These are phyloP conservation scores for Pogostemon cablin DNA, from an alignment of 257 asterid genomes.

Conservation along the genomic window DNA sequence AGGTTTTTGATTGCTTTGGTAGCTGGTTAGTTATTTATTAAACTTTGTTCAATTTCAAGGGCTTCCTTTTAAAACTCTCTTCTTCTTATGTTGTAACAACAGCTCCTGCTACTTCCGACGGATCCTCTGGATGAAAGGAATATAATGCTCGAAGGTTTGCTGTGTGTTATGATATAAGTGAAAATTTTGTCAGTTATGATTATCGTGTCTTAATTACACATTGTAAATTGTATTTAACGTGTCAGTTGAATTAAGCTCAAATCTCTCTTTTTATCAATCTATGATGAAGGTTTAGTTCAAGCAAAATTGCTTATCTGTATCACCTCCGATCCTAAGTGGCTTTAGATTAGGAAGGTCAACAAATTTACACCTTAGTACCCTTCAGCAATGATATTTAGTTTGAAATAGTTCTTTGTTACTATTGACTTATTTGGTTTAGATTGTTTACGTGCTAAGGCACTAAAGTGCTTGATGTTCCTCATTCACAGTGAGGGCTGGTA, in stretches of 20 bases:
- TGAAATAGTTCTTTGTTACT: conserved; percentile 17
- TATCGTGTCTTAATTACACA: too few relatives aligned
- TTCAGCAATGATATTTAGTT: conserved; percentile 13
- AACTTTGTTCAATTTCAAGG: conserved; percentile 22
- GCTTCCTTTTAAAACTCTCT: conserved; percentile 22
- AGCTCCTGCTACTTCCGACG: conserved; percentile 85
- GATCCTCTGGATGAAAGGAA: conserved; percentile 98
- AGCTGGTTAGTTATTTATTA: conserved; percentile 15
- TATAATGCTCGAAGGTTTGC: conserved; percentile 94
- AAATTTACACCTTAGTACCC: not conserved
- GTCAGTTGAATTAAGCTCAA: conserved; percentile 9
- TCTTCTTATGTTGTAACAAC: conserved; percentile 23
- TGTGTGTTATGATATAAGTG: conserved; percentile 7
- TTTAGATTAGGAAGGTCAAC: conserved; percentile 24
- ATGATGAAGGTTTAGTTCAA: conserved; percentile 18
- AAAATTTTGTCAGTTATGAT: conserved; percentile 14
- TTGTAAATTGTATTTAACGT: conserved; percentile 14
- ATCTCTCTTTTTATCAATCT: conserved; percentile 13
- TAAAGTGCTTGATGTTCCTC: conserved; percentile 29
- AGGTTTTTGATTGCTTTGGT: conserved; percentile 49
- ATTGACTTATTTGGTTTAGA: conserved; percentile 2
- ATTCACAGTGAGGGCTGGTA: conserved; percentile 93
- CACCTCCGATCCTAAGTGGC: conserved; percentile 20
- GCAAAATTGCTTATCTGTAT: conserved; percentile 23
- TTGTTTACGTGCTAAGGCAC: not conserved